Evolutionary conservation across 2,329 filamentous ascomycete genomes (phyloP).

Genomic region (Aspergillus arachidicola): DNA sequence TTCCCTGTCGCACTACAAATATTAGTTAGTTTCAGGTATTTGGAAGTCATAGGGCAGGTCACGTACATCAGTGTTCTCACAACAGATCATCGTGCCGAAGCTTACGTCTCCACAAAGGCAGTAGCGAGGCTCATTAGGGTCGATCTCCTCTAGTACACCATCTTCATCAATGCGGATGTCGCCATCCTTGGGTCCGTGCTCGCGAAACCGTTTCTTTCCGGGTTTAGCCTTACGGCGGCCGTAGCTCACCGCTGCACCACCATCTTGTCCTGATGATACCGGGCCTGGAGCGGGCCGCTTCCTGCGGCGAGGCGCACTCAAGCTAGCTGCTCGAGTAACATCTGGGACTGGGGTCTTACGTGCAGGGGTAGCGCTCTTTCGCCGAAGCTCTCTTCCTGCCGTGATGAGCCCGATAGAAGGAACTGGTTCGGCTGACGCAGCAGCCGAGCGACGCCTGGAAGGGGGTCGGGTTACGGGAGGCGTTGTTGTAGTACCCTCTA

Average conservation of each 20-base stretch:
- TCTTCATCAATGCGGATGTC: slow-evolving; percentile 51
- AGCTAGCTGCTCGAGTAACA: slow-evolving; percentile 40
- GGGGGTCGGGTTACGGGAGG: slow-evolving; percentile 37
- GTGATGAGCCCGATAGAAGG: slow-evolving; percentile 14
- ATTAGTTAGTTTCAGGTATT: background rate
- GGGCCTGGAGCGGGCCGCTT: slow-evolving; percentile 64
- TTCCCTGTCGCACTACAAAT: slow-evolving; percentile 61
- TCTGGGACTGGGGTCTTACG: slow-evolving; percentile 46
- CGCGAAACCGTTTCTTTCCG: slow-evolving; percentile 44
- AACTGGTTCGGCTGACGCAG: slow-evolving; percentile 31
- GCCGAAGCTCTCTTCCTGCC: slow-evolving; percentile 38
- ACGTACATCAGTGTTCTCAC: slow-evolving; percentile 61
- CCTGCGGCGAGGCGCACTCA: slow-evolving; percentile 48
- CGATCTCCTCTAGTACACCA: slow-evolving; percentile 54
- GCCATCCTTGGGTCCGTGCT: slow-evolving; percentile 36
- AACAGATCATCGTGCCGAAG: slow-evolving; percentile 67
- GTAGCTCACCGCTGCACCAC: slow-evolving; percentile 63
- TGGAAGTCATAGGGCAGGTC: slow-evolving; percentile 14
- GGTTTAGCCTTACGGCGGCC: slow-evolving; percentile 61
- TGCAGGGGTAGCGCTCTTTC: slow-evolving; percentile 46
- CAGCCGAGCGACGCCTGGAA: slow-evolving; percentile 35
- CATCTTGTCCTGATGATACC: slow-evolving; percentile 59
- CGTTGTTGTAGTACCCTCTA: slow-evolving; percentile 20
- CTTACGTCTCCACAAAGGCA: slow-evolving; percentile 67
- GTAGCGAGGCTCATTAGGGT: slow-evolving; percentile 65